phyloP scores from a whole-genome alignment of 129 eudicot species.

The Ambrosia artemisiifolia region DNA sequence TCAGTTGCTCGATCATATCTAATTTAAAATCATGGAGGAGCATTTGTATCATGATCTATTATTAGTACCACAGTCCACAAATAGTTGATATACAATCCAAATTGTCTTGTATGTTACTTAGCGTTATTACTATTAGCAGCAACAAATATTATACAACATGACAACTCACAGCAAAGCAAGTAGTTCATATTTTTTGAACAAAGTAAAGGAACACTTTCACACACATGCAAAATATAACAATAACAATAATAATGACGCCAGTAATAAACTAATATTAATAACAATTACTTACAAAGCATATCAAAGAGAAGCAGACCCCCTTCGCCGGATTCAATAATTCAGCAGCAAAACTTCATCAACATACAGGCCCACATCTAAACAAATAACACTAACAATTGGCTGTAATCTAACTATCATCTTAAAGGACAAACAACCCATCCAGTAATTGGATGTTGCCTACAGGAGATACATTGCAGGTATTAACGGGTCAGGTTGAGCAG shows the following conservation, averaged over 20 bases:
- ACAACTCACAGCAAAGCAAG: background rate
- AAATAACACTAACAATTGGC: background rate
- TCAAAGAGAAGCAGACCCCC: background rate
- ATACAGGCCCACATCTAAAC: background rate
- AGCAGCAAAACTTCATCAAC: background rate
- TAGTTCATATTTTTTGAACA: background rate
- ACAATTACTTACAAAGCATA: background rate
- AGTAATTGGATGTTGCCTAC: conserved; percentile 81
- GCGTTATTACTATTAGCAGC: background rate
- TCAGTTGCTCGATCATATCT: background rate
- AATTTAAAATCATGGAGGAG: background rate
- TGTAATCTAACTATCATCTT: too few relatives aligned
- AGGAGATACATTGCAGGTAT: conserved; percentile 78
- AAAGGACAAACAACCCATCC: too few relatives aligned
- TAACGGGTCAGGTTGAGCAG: background rate
- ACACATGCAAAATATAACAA: background rate
- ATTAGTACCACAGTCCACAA: background rate
- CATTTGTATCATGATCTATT: background rate
- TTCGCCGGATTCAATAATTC: background rate
- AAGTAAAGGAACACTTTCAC: background rate
- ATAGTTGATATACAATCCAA: background rate
- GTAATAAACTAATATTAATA: background rate
- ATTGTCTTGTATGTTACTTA: background rate
- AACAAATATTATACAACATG: background rate
- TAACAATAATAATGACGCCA: background rate